A percentile compares a stretch with the other conserved stretches of the same genome.
These are phyloP conservation scores for Boletus reticuloceps DNA, from an alignment of 768 basidiomycete species.

Conservation along the genomic window DNA sequence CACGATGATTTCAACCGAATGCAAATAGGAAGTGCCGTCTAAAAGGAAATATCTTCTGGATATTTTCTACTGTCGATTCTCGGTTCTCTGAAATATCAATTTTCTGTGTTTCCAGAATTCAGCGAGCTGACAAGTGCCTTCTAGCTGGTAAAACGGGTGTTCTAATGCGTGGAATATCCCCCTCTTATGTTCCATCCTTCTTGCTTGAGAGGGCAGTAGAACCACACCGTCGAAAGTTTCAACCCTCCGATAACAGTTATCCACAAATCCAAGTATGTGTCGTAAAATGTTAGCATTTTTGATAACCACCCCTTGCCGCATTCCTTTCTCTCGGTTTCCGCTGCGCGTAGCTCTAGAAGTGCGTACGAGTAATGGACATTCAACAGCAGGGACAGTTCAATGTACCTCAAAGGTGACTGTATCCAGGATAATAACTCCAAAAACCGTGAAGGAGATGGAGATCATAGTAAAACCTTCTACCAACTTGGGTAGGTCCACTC, in stretches of 20 bases:
- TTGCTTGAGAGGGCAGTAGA: background rate
- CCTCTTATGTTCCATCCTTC: no score
- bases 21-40: slow-evolving; percentile 39
- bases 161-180: background rate
- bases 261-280: slow-evolving; percentile 3
- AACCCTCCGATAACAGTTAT: slow-evolving; percentile 13
- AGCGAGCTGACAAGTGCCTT: slow-evolving; percentile 5
- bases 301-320: background rate
- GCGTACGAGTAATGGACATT: no score
- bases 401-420: no score
- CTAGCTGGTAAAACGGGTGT: background rate
- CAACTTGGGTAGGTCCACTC: no score
- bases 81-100: slow-evolving; percentile 31
- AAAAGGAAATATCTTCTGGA: slow-evolving; percentile 22
- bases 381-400: no score
- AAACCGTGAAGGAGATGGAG: no score
- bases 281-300: slow-evolving; percentile 19
- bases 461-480: no score
- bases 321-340: background rate
- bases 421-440: no score
- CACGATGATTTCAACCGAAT: slow-evolving; percentile 34
- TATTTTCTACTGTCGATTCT: slow-evolving; percentile 31
- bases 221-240: background rate
- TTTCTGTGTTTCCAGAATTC: background rate
- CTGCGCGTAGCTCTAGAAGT: no score